phyloP scores from a whole-genome alignment of 2,329 filamentous ascomycete species.

The Thelonectria rubi region DNA sequence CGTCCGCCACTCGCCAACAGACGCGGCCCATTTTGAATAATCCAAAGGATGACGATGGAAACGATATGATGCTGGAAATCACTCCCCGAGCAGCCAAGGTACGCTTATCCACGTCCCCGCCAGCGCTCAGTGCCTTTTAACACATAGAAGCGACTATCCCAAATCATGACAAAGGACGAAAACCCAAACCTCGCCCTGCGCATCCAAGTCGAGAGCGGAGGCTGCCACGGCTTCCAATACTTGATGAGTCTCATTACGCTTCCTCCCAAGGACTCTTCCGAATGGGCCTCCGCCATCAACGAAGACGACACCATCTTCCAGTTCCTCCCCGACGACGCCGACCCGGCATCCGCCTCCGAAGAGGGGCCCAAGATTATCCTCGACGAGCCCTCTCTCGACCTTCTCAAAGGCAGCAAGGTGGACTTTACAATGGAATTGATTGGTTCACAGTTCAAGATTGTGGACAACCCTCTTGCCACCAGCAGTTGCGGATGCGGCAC shows the following conservation, averaged over 20 bases:
- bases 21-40: constrained; percentile 73
- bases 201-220: constrained; percentile 90
- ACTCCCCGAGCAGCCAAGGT: constrained; percentile 84
- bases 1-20: constrained; percentile 47
- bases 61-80: constrained; percentile 84
- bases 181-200: constrained; percentile 89
- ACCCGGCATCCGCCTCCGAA: constrained; percentile 40
- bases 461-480: constrained; percentile 88
- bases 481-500: constrained; percentile 98
- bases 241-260: constrained; percentile 84
- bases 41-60: constrained; percentile 81
- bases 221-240: constrained; percentile 98
- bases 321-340: constrained; percentile 63
- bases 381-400: constrained; percentile 84
- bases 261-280: constrained; percentile 51
- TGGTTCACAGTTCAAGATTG: constrained; percentile 88
- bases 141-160: constrained; percentile 68
- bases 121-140: constrained; percentile 22
- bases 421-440: constrained; percentile 98
- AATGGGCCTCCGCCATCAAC: constrained; percentile 51
- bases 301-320: constrained; percentile 92
- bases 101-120: constrained; percentile 37
- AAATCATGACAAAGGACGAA: constrained; percentile 76
- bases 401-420: constrained; percentile 92
- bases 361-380: constrained; percentile 81